A percentile compares a stretch with the other conserved stretches of the same genome.
phyloP scores from a whole-genome alignment of 441 rosid species.

The Erodium texanum region DNA sequence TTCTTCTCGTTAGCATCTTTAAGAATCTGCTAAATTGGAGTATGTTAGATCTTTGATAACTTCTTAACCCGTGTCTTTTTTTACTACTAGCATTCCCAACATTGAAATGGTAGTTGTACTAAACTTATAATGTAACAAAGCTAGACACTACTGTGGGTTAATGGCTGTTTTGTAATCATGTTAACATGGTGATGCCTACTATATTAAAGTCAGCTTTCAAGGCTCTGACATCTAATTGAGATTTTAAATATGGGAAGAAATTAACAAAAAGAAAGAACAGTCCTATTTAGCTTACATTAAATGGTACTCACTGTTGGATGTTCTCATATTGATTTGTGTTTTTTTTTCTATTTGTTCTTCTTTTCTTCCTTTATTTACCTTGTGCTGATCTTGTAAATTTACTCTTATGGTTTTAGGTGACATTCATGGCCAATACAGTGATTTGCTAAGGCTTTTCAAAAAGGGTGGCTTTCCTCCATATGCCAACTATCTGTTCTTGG shows the following conservation, averaged over 20 bases:
- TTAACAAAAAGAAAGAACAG: neutral
- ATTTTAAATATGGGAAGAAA: neutral
- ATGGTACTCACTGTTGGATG: neutral
- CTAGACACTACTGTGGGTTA: neutral
- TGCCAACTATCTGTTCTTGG: conserved; percentile 76
- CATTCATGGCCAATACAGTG: conserved; percentile 88
- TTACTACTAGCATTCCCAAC: neutral
- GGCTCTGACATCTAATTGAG: neutral
- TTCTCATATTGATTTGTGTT: neutral
- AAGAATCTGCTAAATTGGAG: neutral
- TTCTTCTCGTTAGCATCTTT: neutral
- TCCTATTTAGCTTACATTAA: neutral
- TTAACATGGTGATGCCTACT: neutral
- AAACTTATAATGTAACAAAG: neutral
- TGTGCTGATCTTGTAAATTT: conserved; percentile 7
- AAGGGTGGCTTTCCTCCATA: conserved; percentile 86
- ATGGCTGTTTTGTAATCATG: neutral
- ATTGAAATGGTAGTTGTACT: neutral
- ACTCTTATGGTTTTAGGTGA: conserved; percentile 46
- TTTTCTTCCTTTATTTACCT: neutral
- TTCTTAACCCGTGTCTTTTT: neutral
- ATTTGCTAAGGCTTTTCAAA: conserved; percentile 80
- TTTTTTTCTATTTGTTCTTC: neutral
- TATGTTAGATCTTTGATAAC: neutral
- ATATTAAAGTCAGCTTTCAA: neutral